Evolutionary conservation across 768 basidiomycete species (phyloP).

Genomic region (Suillus lakei): DNA sequence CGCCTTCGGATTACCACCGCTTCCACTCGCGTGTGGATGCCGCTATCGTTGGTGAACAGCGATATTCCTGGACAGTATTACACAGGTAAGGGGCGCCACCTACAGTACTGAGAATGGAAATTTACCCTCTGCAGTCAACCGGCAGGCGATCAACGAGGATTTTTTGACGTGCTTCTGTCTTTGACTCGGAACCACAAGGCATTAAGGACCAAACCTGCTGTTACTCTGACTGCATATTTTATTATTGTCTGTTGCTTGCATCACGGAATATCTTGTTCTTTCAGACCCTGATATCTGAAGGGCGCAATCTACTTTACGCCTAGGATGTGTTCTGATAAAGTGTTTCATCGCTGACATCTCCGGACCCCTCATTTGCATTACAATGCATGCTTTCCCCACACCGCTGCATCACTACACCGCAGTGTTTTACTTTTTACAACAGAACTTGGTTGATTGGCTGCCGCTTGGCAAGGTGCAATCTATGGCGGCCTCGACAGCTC

Average conservation of each 20-base stretch:
- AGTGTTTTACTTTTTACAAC: too few species aligned
- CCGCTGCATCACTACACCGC: neutral
- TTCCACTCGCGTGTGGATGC: constrained; percentile 76
- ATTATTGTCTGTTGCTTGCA: constrained; percentile 33
- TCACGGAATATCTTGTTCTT: constrained; percentile 18
- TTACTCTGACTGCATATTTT: constrained; percentile 26
- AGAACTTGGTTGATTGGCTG: neutral
- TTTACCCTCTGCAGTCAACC: constrained; percentile 55
- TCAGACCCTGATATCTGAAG: neutral
- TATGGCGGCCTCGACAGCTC: neutral
- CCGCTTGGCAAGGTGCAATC: neutral
- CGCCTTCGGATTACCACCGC: constrained; percentile 81
- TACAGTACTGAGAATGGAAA: neutral
- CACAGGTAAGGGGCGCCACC: constrained; percentile 46
- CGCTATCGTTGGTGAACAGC: constrained; percentile 43
- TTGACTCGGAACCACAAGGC: too few species aligned
- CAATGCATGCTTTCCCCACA: neutral
- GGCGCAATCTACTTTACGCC: neutral
- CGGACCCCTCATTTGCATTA: neutral
- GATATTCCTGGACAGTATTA: constrained; percentile 64
- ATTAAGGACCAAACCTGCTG: constrained; percentile 17
- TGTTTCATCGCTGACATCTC: neutral
- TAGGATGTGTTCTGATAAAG: neutral
- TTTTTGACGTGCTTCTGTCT: too few species aligned
- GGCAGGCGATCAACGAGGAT: too few species aligned